These are phyloP conservation scores for Globisporangium irregulare DNA, from an alignment of 352 stramenopile genomes.

Conservation along the genomic window DNA sequence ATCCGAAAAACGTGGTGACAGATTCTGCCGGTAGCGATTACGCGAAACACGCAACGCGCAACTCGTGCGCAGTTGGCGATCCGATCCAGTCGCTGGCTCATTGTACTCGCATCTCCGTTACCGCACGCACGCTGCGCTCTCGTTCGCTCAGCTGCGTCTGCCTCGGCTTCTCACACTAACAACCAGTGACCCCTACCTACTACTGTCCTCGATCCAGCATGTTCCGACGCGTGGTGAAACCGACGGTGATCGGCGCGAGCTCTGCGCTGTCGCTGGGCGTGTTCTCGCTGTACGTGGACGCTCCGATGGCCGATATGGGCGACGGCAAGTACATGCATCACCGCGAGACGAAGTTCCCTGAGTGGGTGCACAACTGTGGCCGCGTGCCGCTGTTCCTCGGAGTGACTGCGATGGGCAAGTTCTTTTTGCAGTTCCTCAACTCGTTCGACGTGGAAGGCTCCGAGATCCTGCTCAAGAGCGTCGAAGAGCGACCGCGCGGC, in stretches of 20 bases:
- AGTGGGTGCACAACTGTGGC: conserved; percentile 63
- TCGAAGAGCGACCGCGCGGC: conserved; percentile 40
- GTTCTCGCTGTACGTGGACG: conserved; percentile 56
- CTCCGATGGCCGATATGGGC: conserved; percentile 46
- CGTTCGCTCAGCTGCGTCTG: not conserved
- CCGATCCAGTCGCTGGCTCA: not conserved
- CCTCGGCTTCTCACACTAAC: too few species aligned
- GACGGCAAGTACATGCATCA: conserved; percentile 43
- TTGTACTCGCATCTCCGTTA: not conserved
- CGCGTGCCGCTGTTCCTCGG: conserved; percentile 46
- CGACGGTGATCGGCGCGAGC: conserved; percentile 21
- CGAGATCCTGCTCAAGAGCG: conserved; percentile 40
- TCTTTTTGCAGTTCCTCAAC: conserved; percentile 60
- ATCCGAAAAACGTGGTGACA: conserved; percentile 6
- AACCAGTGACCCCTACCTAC: too few species aligned
- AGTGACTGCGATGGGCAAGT: conserved; percentile 48
- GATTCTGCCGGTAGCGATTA: conserved; percentile 6
- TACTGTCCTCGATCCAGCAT: conserved; percentile 14
- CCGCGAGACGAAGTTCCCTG: conserved; percentile 43
- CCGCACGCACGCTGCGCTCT: not conserved
- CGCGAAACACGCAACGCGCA: conserved; percentile 1
- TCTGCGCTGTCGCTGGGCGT: conserved; percentile 13
- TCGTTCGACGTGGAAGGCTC: conserved; percentile 37
- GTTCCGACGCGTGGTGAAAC: conserved; percentile 25
- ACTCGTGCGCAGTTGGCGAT: not conserved